Conservation (phyloP, 2,329 filamentous ascomycete genomes). For the Aspergillus sp. region DNA sequence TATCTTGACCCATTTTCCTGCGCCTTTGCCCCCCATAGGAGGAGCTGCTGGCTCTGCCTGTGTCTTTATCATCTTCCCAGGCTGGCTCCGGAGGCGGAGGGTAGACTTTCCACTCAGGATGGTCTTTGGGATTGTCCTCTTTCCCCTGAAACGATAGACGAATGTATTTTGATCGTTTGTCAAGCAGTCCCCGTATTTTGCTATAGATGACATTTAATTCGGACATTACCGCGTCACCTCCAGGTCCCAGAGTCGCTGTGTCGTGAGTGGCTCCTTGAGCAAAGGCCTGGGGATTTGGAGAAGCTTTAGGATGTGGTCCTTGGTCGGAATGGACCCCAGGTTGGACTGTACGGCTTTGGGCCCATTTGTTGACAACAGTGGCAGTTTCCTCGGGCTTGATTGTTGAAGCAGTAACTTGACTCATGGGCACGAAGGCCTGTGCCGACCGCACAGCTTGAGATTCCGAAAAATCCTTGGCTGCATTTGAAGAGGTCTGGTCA, state of each 20-base stretch:
- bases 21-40: slow-evolving; percentile 48
- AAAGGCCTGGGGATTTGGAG: slow-evolving; percentile 52
- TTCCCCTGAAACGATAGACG: slow-evolving; percentile 71
- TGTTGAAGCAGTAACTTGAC: not conserved
- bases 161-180: slow-evolving; percentile 83
- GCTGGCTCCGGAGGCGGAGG: slow-evolving; percentile 85
- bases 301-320: slow-evolving; percentile 45
- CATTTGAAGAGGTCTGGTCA: not conserved
- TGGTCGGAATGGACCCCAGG: slow-evolving; percentile 47
- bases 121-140: slow-evolving; percentile 80
- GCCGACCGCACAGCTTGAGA: not conserved
- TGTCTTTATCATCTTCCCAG: slow-evolving; percentile 60
- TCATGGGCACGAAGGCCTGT: not conserved
- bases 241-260: slow-evolving; percentile 57
- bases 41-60: slow-evolving; percentile 22
- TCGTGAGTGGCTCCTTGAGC: slow-evolving; percentile 52
- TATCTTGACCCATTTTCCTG: slow-evolving; percentile 79
- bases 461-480: not conserved
- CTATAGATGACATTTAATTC: slow-evolving; percentile 81
- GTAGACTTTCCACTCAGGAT: slow-evolving; percentile 76
- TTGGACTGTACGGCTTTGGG: slow-evolving; percentile 44
- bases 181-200: slow-evolving; percentile 82
- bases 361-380: slow-evolving; percentile 41
- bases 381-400: slow-evolving; percentile 18
- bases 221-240: slow-evolving; percentile 69